phyloP scores from a whole-genome alignment of 208 protist species.

The Porcisia hertigi region DNA sequence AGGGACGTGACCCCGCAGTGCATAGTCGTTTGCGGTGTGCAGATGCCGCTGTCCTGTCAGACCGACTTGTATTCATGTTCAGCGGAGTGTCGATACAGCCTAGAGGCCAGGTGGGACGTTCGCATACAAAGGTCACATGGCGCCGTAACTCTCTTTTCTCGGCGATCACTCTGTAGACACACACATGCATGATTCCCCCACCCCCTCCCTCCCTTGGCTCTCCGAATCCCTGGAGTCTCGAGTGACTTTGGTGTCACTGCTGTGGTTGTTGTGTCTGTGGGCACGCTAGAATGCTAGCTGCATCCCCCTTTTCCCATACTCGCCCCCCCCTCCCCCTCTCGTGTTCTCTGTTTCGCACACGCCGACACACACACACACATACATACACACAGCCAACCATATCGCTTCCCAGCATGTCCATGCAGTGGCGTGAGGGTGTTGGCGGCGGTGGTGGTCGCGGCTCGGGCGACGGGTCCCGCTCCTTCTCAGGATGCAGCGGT shows the following conservation, averaged over 20 bases:
- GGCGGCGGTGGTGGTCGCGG: neutral
- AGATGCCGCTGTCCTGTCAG: too few relatives aligned
- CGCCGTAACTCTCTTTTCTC: too few relatives aligned
- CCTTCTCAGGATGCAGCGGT: neutral
- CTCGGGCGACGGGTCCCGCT: neutral
- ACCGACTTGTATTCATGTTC: too few relatives aligned
- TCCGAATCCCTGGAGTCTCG: too few relatives aligned
- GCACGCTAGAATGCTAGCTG: neutral
- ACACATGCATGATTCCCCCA: neutral
- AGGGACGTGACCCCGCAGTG: too few relatives aligned
- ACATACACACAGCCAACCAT: neutral
- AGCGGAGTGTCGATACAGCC: too few relatives aligned
- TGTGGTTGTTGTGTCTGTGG: neutral
- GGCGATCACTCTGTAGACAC: neutral
- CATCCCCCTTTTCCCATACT: neutral
- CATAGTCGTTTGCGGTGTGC: too few relatives aligned
- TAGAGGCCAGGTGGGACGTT: too few relatives aligned
- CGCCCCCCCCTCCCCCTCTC: neutral
- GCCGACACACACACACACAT: neutral
- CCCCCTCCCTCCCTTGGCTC: too few relatives aligned
- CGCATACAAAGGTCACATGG: too few relatives aligned
- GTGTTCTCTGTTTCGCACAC: neutral
- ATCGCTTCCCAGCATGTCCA: neutral
- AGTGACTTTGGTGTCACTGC: neutral
- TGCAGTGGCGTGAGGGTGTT: neutral